These are phyloP conservation scores for Hortaea werneckii DNA, from an alignment of 2,329 filamentous ascomycete genomes.

Conservation along the genomic window DNA sequence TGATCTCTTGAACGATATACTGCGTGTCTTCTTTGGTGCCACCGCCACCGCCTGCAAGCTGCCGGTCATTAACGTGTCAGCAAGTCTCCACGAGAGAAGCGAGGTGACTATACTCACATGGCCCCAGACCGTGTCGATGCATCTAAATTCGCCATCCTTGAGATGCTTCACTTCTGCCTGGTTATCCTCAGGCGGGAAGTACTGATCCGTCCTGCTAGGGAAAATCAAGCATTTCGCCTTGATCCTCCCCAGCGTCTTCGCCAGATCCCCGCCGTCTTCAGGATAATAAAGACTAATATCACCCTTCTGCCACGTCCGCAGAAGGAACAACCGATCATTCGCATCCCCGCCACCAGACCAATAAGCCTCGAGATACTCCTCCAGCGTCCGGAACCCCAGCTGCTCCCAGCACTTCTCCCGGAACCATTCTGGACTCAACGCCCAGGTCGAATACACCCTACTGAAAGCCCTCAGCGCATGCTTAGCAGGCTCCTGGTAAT, in stretches of 20 bases:
- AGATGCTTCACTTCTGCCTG: constrained; percentile 28
- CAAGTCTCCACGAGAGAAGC: no score
- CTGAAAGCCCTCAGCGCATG: constrained; percentile 29
- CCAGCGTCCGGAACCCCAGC: constrained; percentile 22
- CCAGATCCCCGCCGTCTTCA: constrained; percentile 22
- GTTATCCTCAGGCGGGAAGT: constrained; percentile 32
- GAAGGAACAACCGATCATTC: constrained; percentile 29
- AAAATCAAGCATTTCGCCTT: constrained; percentile 30
- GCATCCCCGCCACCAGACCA: constrained; percentile 21
- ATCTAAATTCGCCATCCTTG: constrained; percentile 20
- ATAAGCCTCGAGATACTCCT: constrained; percentile 23
- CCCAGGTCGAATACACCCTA: constrained; percentile 31
- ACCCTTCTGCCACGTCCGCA: constrained; percentile 34
- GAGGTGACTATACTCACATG: neutral
- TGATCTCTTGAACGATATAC: constrained; percentile 19
- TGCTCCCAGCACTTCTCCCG: constrained; percentile 28
- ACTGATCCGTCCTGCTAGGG: constrained; percentile 31
- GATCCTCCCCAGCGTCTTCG: constrained; percentile 26
- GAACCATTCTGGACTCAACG: constrained; percentile 33
- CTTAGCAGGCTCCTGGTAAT: constrained; percentile 14
- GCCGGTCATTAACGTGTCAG: constrained; percentile 4
- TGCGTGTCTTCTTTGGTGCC: constrained; percentile 26
- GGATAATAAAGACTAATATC: constrained; percentile 26
- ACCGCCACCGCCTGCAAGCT: constrained; percentile 30
- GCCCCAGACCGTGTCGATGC: constrained; percentile 32